Conservation (phyloP, 208 protist genomes). For the Crithidia brevicula region DNA sequence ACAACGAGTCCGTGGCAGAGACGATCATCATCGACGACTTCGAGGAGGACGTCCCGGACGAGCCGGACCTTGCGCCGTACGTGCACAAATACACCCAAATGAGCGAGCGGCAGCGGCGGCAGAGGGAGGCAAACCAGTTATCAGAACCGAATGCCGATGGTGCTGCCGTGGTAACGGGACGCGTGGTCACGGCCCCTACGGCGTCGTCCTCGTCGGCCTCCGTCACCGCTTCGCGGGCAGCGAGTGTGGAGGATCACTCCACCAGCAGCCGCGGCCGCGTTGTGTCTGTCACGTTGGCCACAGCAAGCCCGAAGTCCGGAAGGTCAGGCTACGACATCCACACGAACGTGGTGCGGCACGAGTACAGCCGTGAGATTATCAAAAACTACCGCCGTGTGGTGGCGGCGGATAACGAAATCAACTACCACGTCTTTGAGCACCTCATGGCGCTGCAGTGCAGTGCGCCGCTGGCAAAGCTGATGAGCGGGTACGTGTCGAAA, state of each 20-base stretch:
- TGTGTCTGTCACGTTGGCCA: neutral
- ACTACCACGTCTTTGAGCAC: constrained; percentile 68
- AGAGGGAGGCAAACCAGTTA: too few species aligned
- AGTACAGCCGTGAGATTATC: constrained; percentile 71
- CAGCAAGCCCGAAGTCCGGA: neutral
- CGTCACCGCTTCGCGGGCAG: neutral
- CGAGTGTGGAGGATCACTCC: neutral
- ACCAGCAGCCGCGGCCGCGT: constrained; percentile 8
- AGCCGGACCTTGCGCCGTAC: constrained; percentile 25
- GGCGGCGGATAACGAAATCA: constrained; percentile 67
- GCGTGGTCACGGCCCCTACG: neutral
- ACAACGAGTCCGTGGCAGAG: constrained; percentile 21
- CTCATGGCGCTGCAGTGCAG: constrained; percentile 50
- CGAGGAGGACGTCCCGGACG: constrained; percentile 16
- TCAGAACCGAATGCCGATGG: neutral
- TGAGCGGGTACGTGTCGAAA: constrained; percentile 60
- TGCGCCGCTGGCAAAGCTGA: constrained; percentile 38
- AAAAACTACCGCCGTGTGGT: constrained; percentile 67
- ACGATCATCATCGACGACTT: constrained; percentile 35
- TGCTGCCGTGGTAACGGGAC: neutral
- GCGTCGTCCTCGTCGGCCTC: neutral
- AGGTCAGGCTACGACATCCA: neutral
- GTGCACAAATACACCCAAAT: constrained; percentile 28
- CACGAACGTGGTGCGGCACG: constrained; percentile 35
- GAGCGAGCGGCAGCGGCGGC: constrained; percentile 30